Percentiles rank a stretch among this genome's conserved stretches.
Evolutionary conservation across 2,329 filamentous ascomycete species (phyloP).

Genomic region (Mariannaea elegans): DNA sequence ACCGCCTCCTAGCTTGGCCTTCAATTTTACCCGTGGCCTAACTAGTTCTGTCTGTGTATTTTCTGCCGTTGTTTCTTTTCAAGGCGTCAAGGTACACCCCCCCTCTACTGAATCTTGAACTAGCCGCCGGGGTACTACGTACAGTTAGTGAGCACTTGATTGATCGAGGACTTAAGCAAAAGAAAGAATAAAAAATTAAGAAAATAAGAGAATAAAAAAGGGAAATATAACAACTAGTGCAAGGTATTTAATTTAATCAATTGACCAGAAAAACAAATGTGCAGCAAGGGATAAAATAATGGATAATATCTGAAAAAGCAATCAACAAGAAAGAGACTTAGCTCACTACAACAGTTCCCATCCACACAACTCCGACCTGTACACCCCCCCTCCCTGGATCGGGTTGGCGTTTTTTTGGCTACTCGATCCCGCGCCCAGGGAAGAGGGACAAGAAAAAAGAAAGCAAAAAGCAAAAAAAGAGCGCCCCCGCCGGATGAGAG

Average conservation of each 20-base stretch:
- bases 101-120: neutral
- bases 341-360: too few relatives aligned
- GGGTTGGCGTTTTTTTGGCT: slow-evolving; percentile 4
- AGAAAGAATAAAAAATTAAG: neutral
- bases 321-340: neutral
- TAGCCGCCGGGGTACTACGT: slow-evolving; percentile 8
- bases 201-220: neutral
- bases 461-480: neutral
- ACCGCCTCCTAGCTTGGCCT: slow-evolving; percentile 14
- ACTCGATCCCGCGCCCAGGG: slow-evolving; percentile 7
- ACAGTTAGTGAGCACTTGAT: too few relatives aligned
- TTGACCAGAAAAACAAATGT: too few relatives aligned
- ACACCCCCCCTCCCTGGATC: neutral
- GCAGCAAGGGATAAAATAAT: too few relatives aligned
- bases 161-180: too few relatives aligned
- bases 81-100: slow-evolving; percentile 2
- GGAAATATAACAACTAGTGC: too few relatives aligned
- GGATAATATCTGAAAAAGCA: neutral
- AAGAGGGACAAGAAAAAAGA: slow-evolving; percentile 1
- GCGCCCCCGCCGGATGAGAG: slow-evolving; percentile 12
- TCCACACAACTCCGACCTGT: neutral
- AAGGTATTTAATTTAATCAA: too few relatives aligned
- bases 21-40: slow-evolving; percentile 24
- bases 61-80: too few relatives aligned
- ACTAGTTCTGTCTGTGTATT: slow-evolving; percentile 25